Evolutionary conservation across 176 grass and related monocot species (phyloP).

Genomic region (Secale cereale): DNA sequence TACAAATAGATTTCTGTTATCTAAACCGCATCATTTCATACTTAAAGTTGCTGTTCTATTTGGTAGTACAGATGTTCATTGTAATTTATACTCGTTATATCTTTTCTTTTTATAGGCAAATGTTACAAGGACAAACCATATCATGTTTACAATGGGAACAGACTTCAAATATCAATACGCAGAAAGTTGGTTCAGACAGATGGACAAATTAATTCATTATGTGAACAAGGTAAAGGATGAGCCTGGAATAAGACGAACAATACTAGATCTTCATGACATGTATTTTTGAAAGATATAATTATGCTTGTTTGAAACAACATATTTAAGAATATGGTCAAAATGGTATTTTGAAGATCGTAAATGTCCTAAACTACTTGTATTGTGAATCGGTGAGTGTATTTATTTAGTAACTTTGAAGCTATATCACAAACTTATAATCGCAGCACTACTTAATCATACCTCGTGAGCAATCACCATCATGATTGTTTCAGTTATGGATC

Average conservation of each 20-base stretch:
- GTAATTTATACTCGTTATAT: conserved; percentile 17
- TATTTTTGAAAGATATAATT: background rate
- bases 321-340: background rate
- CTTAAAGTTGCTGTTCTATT: background rate
- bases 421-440: background rate
- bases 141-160: conserved; percentile 99
- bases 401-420: background rate
- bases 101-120: conserved; percentile 66
- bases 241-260: background rate
- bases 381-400: background rate
- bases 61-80: conserved; percentile 5
- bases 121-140: conserved; percentile 90
- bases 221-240: conserved; percentile 80
- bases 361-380: conserved; percentile 10
- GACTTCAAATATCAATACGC: conserved; percentile 99
- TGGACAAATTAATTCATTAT: conserved; percentile 98
- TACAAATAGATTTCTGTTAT: background rate
- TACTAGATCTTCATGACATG: background rate
- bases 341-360: background rate
- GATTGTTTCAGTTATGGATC: conserved; percentile 14
- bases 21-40: conserved; percentile 12
- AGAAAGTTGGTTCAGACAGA: conserved; percentile 90
- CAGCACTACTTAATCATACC: background rate
- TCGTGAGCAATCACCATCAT: background rate
- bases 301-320: background rate